These are phyloP conservation scores for Westerdykella sp. DNA, from an alignment of 2,329 filamentous ascomycete genomes.

Conservation along the genomic window DNA sequence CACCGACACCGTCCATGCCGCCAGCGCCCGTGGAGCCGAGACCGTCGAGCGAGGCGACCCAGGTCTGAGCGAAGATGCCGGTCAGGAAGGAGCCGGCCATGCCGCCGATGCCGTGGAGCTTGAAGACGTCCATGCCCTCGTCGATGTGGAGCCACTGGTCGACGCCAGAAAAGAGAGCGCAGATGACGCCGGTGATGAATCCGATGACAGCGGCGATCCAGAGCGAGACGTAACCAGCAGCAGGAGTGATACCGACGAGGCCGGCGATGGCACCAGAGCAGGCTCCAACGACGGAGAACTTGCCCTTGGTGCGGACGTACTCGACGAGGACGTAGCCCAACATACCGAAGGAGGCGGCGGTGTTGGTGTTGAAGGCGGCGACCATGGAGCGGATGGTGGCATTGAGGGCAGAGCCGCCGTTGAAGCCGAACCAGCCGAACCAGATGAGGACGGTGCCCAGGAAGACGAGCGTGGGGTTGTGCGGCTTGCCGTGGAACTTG, in stretches of 20 bases:
- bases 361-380: conserved; percentile 54
- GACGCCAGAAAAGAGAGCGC: conserved; percentile 45
- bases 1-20: conserved; percentile 49
- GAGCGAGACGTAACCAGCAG: conserved; percentile 48
- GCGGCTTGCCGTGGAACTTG: conserved; percentile 49
- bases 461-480: conserved; percentile 59
- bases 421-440: conserved; percentile 59
- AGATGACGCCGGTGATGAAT: conserved; percentile 50
- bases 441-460: conserved; percentile 60
- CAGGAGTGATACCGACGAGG: conserved; percentile 56
- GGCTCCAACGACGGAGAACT: conserved; percentile 51
- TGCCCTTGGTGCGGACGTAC: conserved; percentile 47
- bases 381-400: conserved; percentile 50
- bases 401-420: conserved; percentile 51
- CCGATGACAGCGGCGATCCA: conserved; percentile 53
- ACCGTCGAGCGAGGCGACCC: conserved; percentile 48
- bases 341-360: conserved; percentile 49
- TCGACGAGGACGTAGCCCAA: conserved; percentile 51
- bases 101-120: conserved; percentile 53
- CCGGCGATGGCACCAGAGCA: conserved; percentile 55
- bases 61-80: conserved; percentile 50
- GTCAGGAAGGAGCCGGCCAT: conserved; percentile 54
- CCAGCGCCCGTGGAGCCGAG: conserved; percentile 41
- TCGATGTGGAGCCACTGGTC: conserved; percentile 52
- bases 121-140: conserved; percentile 56